Evolutionary conservation across 495 filamentous ascomycete genomes (phyloP).

Genomic region (Trichoderma virens): DNA sequence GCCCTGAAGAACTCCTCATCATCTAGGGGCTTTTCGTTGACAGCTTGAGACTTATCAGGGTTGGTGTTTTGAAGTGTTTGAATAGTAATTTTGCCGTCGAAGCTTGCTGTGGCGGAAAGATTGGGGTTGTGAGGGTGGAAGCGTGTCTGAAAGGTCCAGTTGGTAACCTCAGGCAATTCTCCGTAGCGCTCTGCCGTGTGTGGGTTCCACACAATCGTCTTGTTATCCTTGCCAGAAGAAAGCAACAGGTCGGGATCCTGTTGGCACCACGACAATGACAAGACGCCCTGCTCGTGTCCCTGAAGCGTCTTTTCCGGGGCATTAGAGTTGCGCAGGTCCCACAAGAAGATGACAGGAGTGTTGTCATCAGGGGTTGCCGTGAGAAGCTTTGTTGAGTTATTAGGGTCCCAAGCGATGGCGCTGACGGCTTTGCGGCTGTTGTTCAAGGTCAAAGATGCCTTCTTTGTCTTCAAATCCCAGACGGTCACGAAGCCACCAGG

Average conservation of each 20-base stretch:
- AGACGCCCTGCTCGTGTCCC: conserved; percentile 85
- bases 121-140: conserved; percentile 92
- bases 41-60: conserved; percentile 52
- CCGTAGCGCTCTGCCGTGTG: conserved; percentile 79
- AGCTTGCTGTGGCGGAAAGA: conserved; percentile 88
- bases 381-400: conserved; percentile 83
- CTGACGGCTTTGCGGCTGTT: conserved; percentile 93
- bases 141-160: conserved; percentile 94
- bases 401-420: conserved; percentile 94
- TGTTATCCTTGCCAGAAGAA: conserved; percentile 94
- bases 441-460: conserved; percentile 90
- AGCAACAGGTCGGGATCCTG: conserved; percentile 87
- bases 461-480: conserved; percentile 97
- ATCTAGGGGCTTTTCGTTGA: conserved; percentile 52
- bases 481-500: conserved; percentile 94
- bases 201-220: conserved; percentile 93
- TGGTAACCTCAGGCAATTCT: conserved; percentile 93
- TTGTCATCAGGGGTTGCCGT: conserved; percentile 90
- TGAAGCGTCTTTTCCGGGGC: conserved; percentile 82
- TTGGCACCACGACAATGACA: conserved; percentile 92
- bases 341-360: conserved; percentile 79
- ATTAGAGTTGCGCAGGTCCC: conserved; percentile 94
- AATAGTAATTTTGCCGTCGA: conserved; percentile 89
- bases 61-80: conserved; percentile 90
- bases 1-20: conserved; percentile 96